Base-by-base conservation (phyloP, 176 grass and related monocot genomes). In the Stipa capillata region DNA sequence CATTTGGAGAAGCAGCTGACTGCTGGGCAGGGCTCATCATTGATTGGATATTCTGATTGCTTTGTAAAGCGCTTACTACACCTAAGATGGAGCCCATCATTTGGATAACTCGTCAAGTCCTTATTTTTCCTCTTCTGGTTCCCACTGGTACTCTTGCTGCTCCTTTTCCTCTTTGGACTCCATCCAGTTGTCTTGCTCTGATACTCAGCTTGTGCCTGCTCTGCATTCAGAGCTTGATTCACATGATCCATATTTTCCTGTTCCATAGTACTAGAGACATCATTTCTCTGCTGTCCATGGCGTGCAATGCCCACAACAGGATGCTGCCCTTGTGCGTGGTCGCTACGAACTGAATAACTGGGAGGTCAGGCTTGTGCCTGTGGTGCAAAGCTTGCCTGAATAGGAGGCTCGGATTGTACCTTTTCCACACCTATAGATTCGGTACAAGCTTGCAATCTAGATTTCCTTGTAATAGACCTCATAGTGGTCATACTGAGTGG, bases 21-120 rank as follows among this genome's bases (percentile, higher is more conserved):
- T 72, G 55, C 75, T 85, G 55, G 34, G 34, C 65, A 79, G 55
- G n/a, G 55, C 56, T 79, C 55, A 65, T 78, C 20, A 2, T 64
- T 72, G 35, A 72, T 85, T 49, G 43, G 44, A 34, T 64, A 47
- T 52, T 85, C 65, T 33, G 35, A 36, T 17, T 63, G 53, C 27
- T 79, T 79, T 42, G 66, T 51, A 55, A 79, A 79, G 45, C 75
- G 66, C 59, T 69, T 40, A 24, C 74, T 85, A 72, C 74, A 65
- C 83, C 83, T 85, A 50, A 78, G 51, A 70, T 41, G 42, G 65
- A 62, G 23, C 33, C 54, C 65, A 42, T 60, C 65, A 71, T 72
- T 85, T 63, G 54, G 53, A 79, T 67, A 72, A 79, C 18, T 43
- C 25, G 13, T 10, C 43, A 72, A 40, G 53, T 24, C 43, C 65